phyloP scores from a whole-genome alignment of 2,329 filamentous ascomycete genomes.

The Waltergamsia citrina region DNA sequence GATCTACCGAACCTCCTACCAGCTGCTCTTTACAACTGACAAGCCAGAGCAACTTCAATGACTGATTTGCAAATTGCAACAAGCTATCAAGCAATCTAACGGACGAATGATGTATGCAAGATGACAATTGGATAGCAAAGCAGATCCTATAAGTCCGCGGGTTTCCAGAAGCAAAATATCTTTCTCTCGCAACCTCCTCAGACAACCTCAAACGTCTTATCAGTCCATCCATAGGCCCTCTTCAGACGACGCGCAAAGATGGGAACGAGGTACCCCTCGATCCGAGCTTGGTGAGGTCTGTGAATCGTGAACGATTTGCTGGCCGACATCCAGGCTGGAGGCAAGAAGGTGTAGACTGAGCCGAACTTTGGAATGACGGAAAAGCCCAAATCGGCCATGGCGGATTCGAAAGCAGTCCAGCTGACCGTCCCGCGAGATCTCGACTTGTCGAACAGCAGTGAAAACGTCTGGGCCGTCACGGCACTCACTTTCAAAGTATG shows the following conservation, averaged over 20 bases:
- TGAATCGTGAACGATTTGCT: conserved; percentile 22
- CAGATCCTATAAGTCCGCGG: background rate
- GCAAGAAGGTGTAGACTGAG: conserved; percentile 29
- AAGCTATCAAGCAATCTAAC: too few relatives aligned
- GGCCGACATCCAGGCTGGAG: conserved; percentile 14
- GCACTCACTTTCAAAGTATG: conserved; percentile 30
- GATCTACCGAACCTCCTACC: too few relatives aligned
- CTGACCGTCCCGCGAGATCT: conserved; percentile 17
- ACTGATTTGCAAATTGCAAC: too few relatives aligned
- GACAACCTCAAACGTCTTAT: conserved; percentile 17
- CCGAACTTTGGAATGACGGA: conserved; percentile 27
- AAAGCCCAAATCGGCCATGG: conserved; percentile 31
- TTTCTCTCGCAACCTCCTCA: background rate
- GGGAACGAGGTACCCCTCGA: conserved; percentile 20
- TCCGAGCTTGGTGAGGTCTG: conserved; percentile 23
- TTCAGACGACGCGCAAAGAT: conserved; percentile 19
- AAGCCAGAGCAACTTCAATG: too few relatives aligned
- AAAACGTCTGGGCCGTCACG: conserved; percentile 26
- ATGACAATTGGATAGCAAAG: too few relatives aligned
- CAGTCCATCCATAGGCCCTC: conserved; percentile 24
- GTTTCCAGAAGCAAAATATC: too few relatives aligned
- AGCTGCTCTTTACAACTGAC: too few relatives aligned
- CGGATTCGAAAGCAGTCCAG: conserved; percentile 28
- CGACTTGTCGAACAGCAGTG: conserved; percentile 19
- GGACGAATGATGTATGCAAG: too few relatives aligned